Percentiles rank a stretch among this genome's conserved stretches.
Conservation (phyloP, 352 stramenopile genomes). For the Globisporangium ultimum region DNA sequence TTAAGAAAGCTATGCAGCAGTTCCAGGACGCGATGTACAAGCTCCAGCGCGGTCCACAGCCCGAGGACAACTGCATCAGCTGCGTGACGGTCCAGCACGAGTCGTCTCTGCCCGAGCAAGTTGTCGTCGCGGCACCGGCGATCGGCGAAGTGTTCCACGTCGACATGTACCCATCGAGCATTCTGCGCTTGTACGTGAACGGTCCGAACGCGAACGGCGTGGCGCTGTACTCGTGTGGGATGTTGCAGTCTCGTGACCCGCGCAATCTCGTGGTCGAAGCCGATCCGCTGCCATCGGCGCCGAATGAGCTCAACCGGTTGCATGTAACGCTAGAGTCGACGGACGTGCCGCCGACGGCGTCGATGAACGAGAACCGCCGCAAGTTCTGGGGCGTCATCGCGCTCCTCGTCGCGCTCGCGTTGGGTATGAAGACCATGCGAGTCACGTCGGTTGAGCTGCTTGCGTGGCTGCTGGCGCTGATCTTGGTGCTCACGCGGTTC, state of each 20-base stretch:
- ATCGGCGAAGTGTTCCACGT: slow-evolving; percentile 50
- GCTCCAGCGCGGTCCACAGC: slow-evolving; percentile 56
- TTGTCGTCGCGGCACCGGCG: slow-evolving; percentile 44
- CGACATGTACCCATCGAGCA: slow-evolving; percentile 67
- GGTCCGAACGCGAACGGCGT: slow-evolving; percentile 54
- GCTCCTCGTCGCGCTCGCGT: slow-evolving; percentile 35
- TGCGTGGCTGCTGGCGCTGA: slow-evolving; percentile 44
- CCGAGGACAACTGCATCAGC: slow-evolving; percentile 66
- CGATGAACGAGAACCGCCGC: slow-evolving; percentile 23
- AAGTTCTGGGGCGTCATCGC: slow-evolving; percentile 46
- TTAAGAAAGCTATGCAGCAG: slow-evolving; percentile 56
- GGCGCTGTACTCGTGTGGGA: slow-evolving; percentile 53
- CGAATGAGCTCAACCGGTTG: slow-evolving; percentile 29
- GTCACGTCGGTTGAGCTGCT: slow-evolving; percentile 42
- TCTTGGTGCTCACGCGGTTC: slow-evolving; percentile 53
- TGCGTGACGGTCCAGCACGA: slow-evolving; percentile 77
- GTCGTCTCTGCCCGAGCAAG: slow-evolving; percentile 54
- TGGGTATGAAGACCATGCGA: slow-evolving; percentile 39
- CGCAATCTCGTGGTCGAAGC: slow-evolving; percentile 32
- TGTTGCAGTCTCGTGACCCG: slow-evolving; percentile 23
- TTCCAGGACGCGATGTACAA: slow-evolving; percentile 74
- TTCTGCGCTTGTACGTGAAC: slow-evolving; percentile 70
- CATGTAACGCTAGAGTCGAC: slow-evolving; percentile 39
- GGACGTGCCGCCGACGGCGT: slow-evolving; percentile 14
- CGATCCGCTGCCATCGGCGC: slow-evolving; percentile 26